A percentile compares a stretch with the other conserved stretches of the same genome.
Evolutionary conservation across 768 basidiomycete species (phyloP).

Genomic region (Rhodotorula taiwanensis): DNA sequence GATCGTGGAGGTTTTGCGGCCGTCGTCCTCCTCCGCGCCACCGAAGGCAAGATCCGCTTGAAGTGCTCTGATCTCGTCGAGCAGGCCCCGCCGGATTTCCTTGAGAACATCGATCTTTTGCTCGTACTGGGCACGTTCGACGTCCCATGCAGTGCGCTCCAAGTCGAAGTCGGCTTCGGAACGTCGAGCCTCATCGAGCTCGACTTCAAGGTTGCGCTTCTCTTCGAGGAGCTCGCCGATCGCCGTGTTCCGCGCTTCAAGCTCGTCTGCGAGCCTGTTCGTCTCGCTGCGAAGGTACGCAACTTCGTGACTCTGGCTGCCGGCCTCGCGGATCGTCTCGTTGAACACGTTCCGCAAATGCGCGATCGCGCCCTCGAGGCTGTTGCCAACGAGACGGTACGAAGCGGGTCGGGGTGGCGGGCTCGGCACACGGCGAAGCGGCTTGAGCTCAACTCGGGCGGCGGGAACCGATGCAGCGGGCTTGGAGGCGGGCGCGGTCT

Average conservation of each 20-base stretch:
- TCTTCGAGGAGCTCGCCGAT: neutral
- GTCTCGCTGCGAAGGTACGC: conserved; percentile 16
- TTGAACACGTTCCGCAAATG: neutral
- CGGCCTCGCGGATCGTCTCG: neutral
- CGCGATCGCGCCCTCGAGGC: neutral
- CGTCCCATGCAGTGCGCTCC: neutral
- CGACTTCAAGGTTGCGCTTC: neutral
- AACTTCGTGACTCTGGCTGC: neutral
- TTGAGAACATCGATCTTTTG: neutral
- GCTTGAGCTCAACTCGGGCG: neutral
- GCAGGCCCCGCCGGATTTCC: conserved; percentile 9
- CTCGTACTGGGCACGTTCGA: neutral
- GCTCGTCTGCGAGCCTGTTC: neutral
- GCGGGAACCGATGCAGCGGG: neutral
- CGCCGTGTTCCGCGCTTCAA: conserved; percentile 1
- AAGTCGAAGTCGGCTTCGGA: neutral
- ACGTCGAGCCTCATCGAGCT: too few species aligned
- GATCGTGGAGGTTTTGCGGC: too few species aligned
- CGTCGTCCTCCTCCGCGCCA: neutral
- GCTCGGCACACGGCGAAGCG: neutral
- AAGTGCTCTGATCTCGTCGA: conserved; percentile 1
- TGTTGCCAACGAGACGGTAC: conserved; percentile 11
- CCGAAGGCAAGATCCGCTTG: neutral
- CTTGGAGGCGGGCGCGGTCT: neutral
- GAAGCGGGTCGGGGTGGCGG: neutral